phyloP scores from a whole-genome alignment of 257 asterid species.

The Penstemon newberryi region DNA sequence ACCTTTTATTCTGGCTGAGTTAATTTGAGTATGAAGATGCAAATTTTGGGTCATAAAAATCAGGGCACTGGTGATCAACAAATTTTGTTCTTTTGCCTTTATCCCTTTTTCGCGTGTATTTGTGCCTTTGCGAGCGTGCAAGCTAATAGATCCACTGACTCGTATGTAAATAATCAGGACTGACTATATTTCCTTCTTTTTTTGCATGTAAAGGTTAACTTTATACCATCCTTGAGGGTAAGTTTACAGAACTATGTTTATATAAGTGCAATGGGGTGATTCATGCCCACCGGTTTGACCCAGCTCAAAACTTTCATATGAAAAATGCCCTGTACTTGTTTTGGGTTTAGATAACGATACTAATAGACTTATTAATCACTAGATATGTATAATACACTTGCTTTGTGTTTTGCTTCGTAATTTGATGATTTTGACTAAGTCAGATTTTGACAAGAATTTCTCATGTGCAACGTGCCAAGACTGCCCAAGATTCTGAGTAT shows the following conservation, averaged over 20 bases:
- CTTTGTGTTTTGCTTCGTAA: too few species aligned
- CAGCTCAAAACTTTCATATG: neutral
- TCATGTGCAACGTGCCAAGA: too few species aligned
- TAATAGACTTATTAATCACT: too few species aligned
- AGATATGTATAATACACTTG: too few species aligned
- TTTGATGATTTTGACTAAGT: too few species aligned
- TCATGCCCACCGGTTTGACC: neutral
- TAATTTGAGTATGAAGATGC: slow-evolving; percentile 11
- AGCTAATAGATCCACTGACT: neutral
- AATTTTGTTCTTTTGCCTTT: slow-evolving; percentile 2
- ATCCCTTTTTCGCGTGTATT: neutral
- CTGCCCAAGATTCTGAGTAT: too few species aligned
- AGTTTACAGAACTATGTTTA: neutral
- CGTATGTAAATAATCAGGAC: slow-evolving; percentile 15
- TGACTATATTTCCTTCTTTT: neutral
- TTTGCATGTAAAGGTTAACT: neutral
- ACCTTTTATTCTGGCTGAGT: slow-evolving; percentile 10
- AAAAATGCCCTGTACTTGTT: neutral
- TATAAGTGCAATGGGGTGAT: neutral
- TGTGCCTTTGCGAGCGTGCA: neutral
- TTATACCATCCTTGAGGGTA: neutral
- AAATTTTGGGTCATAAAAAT: slow-evolving; percentile 24
- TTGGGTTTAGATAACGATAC: too few species aligned
- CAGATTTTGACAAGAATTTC: too few species aligned
- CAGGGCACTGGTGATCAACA: slow-evolving; percentile 21